Base-by-base conservation (phyloP, 352 stramenopile genomes). In the Pythium plurisporium region DNA sequence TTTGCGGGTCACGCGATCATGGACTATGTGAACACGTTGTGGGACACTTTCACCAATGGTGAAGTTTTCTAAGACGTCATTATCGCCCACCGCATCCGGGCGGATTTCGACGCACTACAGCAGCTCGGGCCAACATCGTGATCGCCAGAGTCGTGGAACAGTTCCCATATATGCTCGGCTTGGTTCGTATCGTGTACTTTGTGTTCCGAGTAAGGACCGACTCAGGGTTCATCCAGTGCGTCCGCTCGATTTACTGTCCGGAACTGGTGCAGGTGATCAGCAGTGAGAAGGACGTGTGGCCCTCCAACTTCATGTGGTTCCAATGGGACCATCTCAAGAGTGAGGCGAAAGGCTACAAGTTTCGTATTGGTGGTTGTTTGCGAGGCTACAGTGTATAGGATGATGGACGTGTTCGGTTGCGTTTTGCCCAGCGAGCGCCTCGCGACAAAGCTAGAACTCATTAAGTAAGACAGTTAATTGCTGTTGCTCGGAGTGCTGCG, bases 21-120 rank as follows among this genome's bases (percentile, higher is more conserved):
- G 38, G 12, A 58, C n/a, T 42, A 49, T 37, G n/a, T 48, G 5
- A n/a, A 58, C 22, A 23, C 19, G 15, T 22, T 29, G 25, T 58
- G 50, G 50, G 27, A 42, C n/a, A 19, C 49, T 4, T 58, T 23
- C 26, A 58, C 50, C n/a, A 9, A n/a, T 15, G 5, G 8, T 15
- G 36, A 42, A 5, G 17, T 20, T 5, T 42, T 42, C 15, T 15
- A 42, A n/a, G 8, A 42, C 5, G 17, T 42, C 36, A 42, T 42
- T 7, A 42, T 42, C 7, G 36, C 8, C 5, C 36, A 15, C 19
- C 8, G 17, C 5, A 20, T 19, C 10, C 36, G 7, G 8, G 36
- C 10, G 15, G 10, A 7, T n/a, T 25, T 23, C 19, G 3, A 49
- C 20, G 42, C 34, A 14, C 42, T 49, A 8, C 42, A 49, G n/a